phyloP scores from a whole-genome alignment of 768 basidiomycete genomes.

The Naganishia onofrii region DNA sequence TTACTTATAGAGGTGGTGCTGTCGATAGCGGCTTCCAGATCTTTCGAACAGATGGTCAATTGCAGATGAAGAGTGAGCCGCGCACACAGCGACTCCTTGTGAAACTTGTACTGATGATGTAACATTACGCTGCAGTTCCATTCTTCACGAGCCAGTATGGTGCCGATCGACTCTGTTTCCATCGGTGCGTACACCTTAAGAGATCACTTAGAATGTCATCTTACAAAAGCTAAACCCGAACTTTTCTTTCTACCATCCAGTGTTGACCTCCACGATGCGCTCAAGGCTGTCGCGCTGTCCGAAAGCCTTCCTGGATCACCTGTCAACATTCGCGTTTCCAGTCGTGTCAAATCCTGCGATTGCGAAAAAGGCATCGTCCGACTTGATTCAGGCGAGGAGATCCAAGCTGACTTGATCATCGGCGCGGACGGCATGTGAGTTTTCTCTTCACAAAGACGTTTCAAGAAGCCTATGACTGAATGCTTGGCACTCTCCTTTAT shows the following conservation, averaged over 20 bases:
- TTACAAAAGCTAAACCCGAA: too few relatives aligned
- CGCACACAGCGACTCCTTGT: too few relatives aligned
- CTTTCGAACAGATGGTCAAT: background rate
- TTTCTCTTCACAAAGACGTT: background rate
- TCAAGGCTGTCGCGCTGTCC: background rate
- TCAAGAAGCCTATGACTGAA: too few relatives aligned
- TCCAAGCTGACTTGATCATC: constrained; percentile 26
- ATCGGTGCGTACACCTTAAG: too few relatives aligned
- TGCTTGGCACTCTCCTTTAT: background rate
- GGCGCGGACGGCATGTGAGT: constrained; percentile 32
- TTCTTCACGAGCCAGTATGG: constrained; percentile 1
- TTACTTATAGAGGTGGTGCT: background rate
- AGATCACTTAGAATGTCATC: too few relatives aligned
- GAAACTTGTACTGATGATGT: background rate
- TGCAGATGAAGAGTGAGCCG: constrained; percentile 7
- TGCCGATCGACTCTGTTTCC: background rate
- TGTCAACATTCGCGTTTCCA: background rate
- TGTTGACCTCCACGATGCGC: constrained; percentile 21
- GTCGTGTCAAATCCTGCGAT: constrained; percentile 3
- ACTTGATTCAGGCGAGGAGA: constrained; percentile 3
- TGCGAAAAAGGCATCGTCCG: constrained; percentile 3
- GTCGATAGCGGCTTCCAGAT: constrained; percentile 1
- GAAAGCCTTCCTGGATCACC: background rate
- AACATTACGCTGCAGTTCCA: background rate
- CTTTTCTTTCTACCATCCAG: background rate